These are phyloP conservation scores for Ceratocystis variospora DNA, from an alignment of 2,329 filamentous ascomycete species.

Conservation along the genomic window DNA sequence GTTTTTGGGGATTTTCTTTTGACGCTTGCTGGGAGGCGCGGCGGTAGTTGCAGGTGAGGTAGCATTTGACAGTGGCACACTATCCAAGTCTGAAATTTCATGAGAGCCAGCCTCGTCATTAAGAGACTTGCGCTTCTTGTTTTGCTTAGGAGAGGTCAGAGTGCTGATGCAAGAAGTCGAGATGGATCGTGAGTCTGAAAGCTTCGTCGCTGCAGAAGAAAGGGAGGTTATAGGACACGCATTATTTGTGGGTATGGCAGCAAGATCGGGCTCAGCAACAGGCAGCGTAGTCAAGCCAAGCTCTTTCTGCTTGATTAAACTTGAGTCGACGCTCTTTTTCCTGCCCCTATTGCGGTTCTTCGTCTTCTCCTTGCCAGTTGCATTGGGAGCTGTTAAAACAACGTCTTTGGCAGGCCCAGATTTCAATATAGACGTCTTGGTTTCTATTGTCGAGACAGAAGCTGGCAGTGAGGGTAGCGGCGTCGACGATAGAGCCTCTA, in stretches of 20 bases:
- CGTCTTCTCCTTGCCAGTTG: background rate
- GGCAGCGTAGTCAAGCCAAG: background rate
- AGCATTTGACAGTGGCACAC: background rate
- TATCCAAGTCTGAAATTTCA: background rate
- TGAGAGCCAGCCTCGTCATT: background rate
- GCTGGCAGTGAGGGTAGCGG: background rate
- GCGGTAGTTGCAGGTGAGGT: background rate
- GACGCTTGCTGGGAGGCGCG: conserved; percentile 9
- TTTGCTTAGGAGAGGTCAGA: background rate
- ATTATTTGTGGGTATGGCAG: background rate
- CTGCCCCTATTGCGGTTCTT: background rate
- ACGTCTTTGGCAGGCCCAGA: background rate
- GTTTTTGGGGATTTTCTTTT: conserved; percentile 2
- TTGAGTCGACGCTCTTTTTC: conserved; percentile 1
- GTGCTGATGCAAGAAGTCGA: background rate
- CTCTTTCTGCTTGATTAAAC: background rate
- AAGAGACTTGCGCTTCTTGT: background rate
- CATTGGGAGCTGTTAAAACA: background rate
- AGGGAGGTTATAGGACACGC: background rate
- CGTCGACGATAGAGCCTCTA: background rate
- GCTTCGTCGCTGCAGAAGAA: background rate
- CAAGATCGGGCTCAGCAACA: background rate
- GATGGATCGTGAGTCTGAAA: background rate
- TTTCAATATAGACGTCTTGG: background rate
- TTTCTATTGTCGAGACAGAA: background rate